Evolutionary conservation across 257 asterid species (phyloP).

Genomic region (Solanum megistacrolobum): DNA sequence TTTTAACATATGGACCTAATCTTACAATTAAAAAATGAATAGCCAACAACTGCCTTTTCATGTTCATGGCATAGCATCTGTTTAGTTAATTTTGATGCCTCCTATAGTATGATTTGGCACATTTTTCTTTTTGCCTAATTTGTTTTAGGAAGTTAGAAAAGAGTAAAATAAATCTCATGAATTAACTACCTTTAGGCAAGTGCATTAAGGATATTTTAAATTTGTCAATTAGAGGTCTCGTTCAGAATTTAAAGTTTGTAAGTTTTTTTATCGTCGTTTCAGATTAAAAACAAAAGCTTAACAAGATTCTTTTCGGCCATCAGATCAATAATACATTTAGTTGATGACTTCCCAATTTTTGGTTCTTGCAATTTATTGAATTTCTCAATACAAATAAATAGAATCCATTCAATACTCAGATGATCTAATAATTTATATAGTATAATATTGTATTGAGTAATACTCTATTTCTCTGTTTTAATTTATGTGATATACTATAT

Average conservation of each 20-base stretch:
- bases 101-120: neutral
- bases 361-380: too few species aligned
- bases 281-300: neutral
- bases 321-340: too few species aligned
- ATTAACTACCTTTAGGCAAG: neutral
- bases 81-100: neutral
- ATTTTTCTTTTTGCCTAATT: neutral
- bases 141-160: neutral
- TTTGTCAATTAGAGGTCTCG: too few species aligned
- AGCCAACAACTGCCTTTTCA: neutral
- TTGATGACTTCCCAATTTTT: too few species aligned
- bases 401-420: neutral
- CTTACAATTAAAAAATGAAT: neutral
- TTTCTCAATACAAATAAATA: too few species aligned
- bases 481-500: neutral
- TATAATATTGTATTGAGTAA: too few species aligned
- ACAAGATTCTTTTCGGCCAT: neutral
- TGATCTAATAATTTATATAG: neutral
- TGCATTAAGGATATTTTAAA: neutral
- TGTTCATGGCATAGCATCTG: neutral
- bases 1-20: neutral
- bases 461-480: neutral
- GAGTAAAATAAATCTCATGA: neutral
- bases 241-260: too few species aligned
- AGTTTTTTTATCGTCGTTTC: too few species aligned